Base-by-base conservation (phyloP, 228 moss, liverwort and hornwort species). In the Sphagnum fallax region DNA sequence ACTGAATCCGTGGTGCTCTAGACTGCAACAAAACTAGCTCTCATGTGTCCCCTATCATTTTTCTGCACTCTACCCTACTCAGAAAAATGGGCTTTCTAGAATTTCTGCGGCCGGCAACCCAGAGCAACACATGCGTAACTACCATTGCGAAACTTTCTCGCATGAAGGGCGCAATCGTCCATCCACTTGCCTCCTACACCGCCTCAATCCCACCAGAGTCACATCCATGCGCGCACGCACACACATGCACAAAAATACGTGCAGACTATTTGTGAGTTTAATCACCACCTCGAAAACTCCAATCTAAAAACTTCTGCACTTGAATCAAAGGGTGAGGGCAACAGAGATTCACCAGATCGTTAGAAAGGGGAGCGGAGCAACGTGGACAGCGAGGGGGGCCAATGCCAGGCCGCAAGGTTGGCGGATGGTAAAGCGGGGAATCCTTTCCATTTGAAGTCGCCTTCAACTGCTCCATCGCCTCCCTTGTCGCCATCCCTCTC, bases 121-220 rank as follows among this genome's bases (percentile, higher is more conserved):
- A 32, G 32, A 32, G 32, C 32, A 32, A 32, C 32, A 32, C 32
- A 32, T 32, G 32, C 32, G 32, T 32, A 32, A 66, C 14, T 83
- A 93, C 98, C 98, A 98, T 89, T 53, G 94, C 90, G 68, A 98
- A 90, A 78, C 98, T 90, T 72, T 98, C 98, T 65, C 98, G 87
- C 90, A 98, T 69, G 53, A 98, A 90, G 48, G 98, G 98, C 8
- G 94, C 91, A 68, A 98, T 93, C 16, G 94, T 98, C 98, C 98
- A 98, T 51, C 91, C 91, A 67, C 85, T 92, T 55, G 92, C 91
- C 73, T 87, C 92, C 98, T 98, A 88, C 74, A 75, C 73, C 51
- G 52, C 66, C 65, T 67, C 9, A 58, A 16, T 13, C 47, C 6
- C 60, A 15, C 6, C 15, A 58, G 48, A 32, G 60, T 57, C 57